Evolutionary conservation across 2,329 filamentous ascomycete genomes (phyloP).

Genomic region (Shiraia bambusicola): DNA sequence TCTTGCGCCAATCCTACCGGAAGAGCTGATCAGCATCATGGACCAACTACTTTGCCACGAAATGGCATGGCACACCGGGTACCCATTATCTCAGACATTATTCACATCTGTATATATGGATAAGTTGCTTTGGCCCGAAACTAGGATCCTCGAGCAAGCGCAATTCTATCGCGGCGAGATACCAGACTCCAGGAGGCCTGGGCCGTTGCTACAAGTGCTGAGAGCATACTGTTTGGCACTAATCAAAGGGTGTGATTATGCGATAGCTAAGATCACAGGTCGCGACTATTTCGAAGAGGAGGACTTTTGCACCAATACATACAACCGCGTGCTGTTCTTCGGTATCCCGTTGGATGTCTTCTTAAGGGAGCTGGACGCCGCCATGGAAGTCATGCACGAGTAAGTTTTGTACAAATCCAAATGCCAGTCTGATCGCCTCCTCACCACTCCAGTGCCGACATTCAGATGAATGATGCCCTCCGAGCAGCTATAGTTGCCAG

Average conservation of each 20-base stretch:
- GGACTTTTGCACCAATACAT: slow-evolving; percentile 92
- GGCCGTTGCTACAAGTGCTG: slow-evolving; percentile 56
- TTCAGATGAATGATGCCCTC: slow-evolving; percentile 40
- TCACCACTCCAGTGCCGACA: slow-evolving; percentile 18
- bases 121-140: slow-evolving; percentile 71
- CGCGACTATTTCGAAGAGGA: slow-evolving; percentile 98
- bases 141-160: slow-evolving; percentile 64
- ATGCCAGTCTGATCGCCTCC: slow-evolving; percentile 4
- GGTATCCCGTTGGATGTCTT: slow-evolving; percentile 36
- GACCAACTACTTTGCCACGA: slow-evolving; percentile 90
- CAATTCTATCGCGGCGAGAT: slow-evolving; percentile 54
- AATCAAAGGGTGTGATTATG: slow-evolving; percentile 77
- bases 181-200: slow-evolving; percentile 25
- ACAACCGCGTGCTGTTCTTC: slow-evolving; percentile 74
- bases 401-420: slow-evolving; percentile 13
- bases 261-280: slow-evolving; percentile 73
- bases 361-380: slow-evolving; percentile 36
- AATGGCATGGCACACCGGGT: slow-evolving; percentile 97
- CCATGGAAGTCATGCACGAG: slow-evolving; percentile 34
- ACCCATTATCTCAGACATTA: slow-evolving; percentile 89
- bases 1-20: slow-evolving; percentile 64
- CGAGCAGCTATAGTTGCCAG: slow-evolving; percentile 63
- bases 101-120: slow-evolving; percentile 93
- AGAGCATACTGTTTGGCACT: slow-evolving; percentile 84
- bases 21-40: slow-evolving; percentile 88